Conservation (phyloP, 1,284 basidiomycete genomes). For the Apiotrichum brassicae region DNA sequence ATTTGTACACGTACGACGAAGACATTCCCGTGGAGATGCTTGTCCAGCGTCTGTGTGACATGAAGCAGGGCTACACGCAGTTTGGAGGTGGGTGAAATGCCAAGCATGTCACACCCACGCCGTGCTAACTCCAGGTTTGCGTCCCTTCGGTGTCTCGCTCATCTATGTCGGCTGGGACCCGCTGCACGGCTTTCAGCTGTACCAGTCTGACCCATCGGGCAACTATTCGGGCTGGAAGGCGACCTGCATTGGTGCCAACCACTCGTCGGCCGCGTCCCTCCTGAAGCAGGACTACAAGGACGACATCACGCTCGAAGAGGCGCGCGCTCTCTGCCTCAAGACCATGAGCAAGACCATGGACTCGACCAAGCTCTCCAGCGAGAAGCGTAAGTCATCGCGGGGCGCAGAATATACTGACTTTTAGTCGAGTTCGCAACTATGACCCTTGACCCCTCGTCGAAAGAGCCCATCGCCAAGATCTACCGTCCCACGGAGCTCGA, state of each 20-base stretch:
- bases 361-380: conserved; percentile 88
- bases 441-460: conserved; percentile 69
- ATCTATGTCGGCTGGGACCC: conserved; percentile 96
- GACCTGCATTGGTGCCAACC: conserved; percentile 95
- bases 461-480: conserved; percentile 83
- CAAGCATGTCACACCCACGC: neutral
- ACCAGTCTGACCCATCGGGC: conserved; percentile 96
- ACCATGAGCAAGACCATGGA: conserved; percentile 99
- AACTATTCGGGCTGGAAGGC: conserved; percentile 99
- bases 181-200: conserved; percentile 93
- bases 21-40: conserved; percentile 97
- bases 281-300: conserved; percentile 99
- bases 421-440: conserved; percentile 93
- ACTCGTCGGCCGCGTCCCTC: conserved; percentile 58
- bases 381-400: conserved; percentile 66
- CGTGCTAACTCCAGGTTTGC: conserved; percentile 71
- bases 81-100: conserved; percentile 65
- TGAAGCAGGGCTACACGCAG: conserved; percentile 99
- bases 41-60: conserved; percentile 86
- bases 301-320: conserved; percentile 80
- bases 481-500: conserved; percentile 89
- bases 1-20: conserved; percentile 87
- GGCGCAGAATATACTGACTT: neutral
- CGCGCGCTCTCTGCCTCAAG: conserved; percentile 82
- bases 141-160: conserved; percentile 94